Evolutionary conservation across 176 grass and related monocot species (phyloP), one percentile per base, ranked within the genome.

Genomic region (Metroxylon sagu): DNA sequence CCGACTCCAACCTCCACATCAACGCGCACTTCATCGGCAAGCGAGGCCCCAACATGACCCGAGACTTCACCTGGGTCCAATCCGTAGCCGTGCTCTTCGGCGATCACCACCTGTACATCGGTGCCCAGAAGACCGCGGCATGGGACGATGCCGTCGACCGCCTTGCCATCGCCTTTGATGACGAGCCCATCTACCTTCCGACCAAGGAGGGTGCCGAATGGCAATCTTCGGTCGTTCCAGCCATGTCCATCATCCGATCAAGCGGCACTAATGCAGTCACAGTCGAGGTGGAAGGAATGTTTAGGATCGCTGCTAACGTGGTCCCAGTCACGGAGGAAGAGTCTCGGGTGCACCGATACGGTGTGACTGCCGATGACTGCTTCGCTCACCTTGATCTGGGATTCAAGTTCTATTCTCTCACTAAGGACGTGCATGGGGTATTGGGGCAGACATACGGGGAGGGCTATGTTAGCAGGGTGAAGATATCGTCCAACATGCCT

Each of bases 1-100:
- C 30, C 16, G 67, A 79, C 68, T 31, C 61, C 1, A 35, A 53
- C 17, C 21, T 79, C 68, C 68, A 79, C 68, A 72, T 79, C 60
- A 79, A 79, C 56, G 76, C 61, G 8, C 77, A 74, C 29, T 68
- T 68, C 69, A 55, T 68, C 5, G 77, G 61, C 5, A 79, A 79
- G 64, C 61, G 61, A 0, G 69, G 57, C 18, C 49, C 70, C 21
- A 18, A 51, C 43, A 80, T 67, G 52, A 74, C 64, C 14, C 48
- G 77, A 0, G 70, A 80, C 62, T 74, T 80, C 70, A 80, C 77
- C 14, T 80, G 70, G 62, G 55, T 80, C 19, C 77, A 80, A 54
- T 73, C 69, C 23, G 18, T 80, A 23, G 53, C 49, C 14, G 28
- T 80, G 43, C 30, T 74, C 14, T 54, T 74, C 23, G 69, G 43